Base-by-base conservation (phyloP, 805 yeast genomes). In the Candida coquimbonensis region DNA sequence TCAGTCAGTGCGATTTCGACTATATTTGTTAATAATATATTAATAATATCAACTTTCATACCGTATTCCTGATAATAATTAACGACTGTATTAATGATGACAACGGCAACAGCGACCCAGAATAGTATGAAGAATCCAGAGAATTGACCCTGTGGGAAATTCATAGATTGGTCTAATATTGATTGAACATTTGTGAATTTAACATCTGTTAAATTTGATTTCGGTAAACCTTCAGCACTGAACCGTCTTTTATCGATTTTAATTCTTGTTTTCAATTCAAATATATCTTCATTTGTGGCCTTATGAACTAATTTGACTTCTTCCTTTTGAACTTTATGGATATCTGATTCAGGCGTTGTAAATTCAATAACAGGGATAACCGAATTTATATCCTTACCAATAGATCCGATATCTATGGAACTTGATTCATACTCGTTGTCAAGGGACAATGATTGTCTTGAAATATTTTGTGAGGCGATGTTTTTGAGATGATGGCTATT, bases 71-170 rank as follows among this genome's bases (percentile, higher is more conserved):
- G 50, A 55, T 75, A 75, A 52, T 82, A 77, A 47, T 78, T 74
- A 16, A 81, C 66, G 9, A 80, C 55, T 19, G 74, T 73, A 47
- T 79, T 78, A 29, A 80, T 55, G 47, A 79, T 73, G 13, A 52
- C 38, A 26, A 56, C 51, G 5, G 52, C 56, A 31, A 55, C 74
- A 6, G 77, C 75, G 45, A 86, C 66, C 96, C 96, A 87, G 50
- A 80, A 78, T 41, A 89, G 73, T 6, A 87, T 82, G 62, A 80
- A 91, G 49, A 93, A 74, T 2, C 98, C 98, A 53, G 77, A 80
- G 61, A 87, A 89, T 45, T 55, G 57, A 12, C 64, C 53, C 9
- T 48, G 44, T 4, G 39, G 26, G 33, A 42, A 49, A 8, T 44
- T 43, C 13, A 45, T 31, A 0, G 57, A 48, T 16, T 48, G 45